Evolutionary conservation across 805 yeast species (phyloP).

Genomic region (Kodamaea restingae): DNA sequence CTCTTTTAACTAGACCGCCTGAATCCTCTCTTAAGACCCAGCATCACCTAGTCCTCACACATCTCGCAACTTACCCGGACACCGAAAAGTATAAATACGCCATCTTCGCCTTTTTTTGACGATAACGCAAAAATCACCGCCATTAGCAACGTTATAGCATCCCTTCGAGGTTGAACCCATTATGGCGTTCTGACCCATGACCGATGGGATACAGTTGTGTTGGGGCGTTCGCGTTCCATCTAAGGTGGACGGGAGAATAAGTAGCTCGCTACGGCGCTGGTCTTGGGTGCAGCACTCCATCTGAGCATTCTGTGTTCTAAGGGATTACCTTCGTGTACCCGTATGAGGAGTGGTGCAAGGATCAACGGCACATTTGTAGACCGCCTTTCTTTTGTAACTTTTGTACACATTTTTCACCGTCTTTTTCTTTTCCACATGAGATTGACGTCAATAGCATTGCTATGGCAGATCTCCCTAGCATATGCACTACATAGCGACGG

Average conservation of each 20-base stretch:
- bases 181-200: slow-evolving; percentile 70
- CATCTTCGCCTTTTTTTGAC: neutral
- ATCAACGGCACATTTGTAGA: slow-evolving; percentile 45
- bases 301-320: slow-evolving; percentile 49
- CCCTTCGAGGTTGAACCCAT: slow-evolving; percentile 67
- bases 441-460: neutral
- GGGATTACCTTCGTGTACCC: slow-evolving; percentile 75
- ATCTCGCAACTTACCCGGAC: slow-evolving; percentile 1
- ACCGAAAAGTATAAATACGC: neutral
- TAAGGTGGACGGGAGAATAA: slow-evolving; percentile 59
- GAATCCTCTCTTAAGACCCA: no score
- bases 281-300: slow-evolving; percentile 77
- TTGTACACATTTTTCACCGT: neutral
- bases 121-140: slow-evolving; percentile 45
- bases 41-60: no score
- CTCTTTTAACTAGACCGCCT: no score
- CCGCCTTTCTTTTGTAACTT: slow-evolving; percentile 1
- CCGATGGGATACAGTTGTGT: slow-evolving; percentile 54
- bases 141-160: slow-evolving; percentile 59
- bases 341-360: slow-evolving; percentile 69
- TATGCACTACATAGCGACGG: neutral
- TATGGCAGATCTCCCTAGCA: neutral
- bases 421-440: neutral
- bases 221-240: slow-evolving; percentile 20
- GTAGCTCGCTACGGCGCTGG: slow-evolving; percentile 33